Evolutionary conservation across 441 rosid genomes (phyloP).

Genomic region (Macaranga tanarius): DNA sequence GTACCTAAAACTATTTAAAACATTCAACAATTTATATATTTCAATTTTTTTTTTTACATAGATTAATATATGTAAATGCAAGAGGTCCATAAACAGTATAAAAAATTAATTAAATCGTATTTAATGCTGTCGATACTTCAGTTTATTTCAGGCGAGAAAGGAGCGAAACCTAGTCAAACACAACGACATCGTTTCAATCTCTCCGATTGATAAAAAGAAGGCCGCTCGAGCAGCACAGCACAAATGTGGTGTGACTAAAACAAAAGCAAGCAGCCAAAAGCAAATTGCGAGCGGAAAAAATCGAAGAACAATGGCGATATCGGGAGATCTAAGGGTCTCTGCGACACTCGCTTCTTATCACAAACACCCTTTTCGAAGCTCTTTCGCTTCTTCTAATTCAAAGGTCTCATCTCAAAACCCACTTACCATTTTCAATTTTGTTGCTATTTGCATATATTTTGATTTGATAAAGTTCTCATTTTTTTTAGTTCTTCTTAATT

Average conservation of each 20-base stretch:
- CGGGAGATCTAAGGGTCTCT: constrained; percentile 74
- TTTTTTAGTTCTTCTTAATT: background rate
- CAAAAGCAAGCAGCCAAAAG: background rate
- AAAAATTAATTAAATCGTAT: too few species aligned
- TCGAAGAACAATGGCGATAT: constrained; percentile 53
- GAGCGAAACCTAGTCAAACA: background rate
- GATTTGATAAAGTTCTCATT: background rate
- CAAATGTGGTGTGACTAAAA: too few species aligned
- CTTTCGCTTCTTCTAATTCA: constrained; percentile 51
- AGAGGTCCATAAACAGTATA: too few species aligned
- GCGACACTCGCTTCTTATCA: constrained; percentile 58
- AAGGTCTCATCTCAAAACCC: constrained; percentile 37
- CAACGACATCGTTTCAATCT: background rate
- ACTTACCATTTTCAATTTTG: background rate
- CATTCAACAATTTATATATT: too few species aligned
- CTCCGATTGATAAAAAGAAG: background rate
- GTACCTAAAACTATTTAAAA: too few species aligned
- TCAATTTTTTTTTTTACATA: too few species aligned
- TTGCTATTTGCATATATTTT: background rate
- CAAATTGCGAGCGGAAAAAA: background rate
- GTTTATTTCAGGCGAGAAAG: background rate
- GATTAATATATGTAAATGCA: too few species aligned
- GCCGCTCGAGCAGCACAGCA: background rate
- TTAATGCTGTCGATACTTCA: background rate
- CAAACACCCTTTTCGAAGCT: constrained; percentile 44